Percentiles rank a stretch among this genome's conserved stretches.
phyloP scores from a whole-genome alignment of 495 filamentous ascomycete genomes.

The Staphylotrichum longicolle region DNA sequence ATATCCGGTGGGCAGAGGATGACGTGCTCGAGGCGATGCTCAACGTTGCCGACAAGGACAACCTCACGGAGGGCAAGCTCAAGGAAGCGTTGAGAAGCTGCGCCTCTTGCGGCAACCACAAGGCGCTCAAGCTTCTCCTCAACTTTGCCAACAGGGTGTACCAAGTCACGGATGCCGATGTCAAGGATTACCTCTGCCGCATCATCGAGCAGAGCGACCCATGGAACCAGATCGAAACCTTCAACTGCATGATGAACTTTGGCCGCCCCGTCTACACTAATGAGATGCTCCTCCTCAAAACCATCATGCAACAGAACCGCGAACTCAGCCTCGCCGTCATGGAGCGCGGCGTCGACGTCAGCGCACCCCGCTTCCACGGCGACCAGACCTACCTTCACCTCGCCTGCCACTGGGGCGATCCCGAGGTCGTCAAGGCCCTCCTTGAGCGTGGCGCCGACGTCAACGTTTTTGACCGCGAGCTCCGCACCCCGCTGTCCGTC shows the following conservation, averaged over 20 bases:
- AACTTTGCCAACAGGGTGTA: conserved; percentile 19
- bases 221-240: conserved; percentile 31
- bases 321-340: conserved; percentile 27
- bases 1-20: conserved; percentile 24
- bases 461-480: conserved; percentile 28
- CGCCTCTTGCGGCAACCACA: conserved; percentile 28
- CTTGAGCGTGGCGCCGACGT: conserved; percentile 31
- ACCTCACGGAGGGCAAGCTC: conserved; percentile 22
- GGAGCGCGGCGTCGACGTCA: conserved; percentile 26
- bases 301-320: conserved; percentile 25
- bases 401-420: conserved; percentile 29
- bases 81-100: conserved; percentile 22
- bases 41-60: conserved; percentile 17
- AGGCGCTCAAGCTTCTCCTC: conserved; percentile 27
- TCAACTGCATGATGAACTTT: conserved; percentile 25
- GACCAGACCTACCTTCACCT: conserved; percentile 31
- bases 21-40: conserved; percentile 28
- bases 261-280: conserved; percentile 23
- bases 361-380: conserved; percentile 22
- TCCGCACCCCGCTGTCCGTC: conserved; percentile 29
- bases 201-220: conserved; percentile 27
- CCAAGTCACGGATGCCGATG: conserved; percentile 20
- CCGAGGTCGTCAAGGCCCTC: conserved; percentile 25
- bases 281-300: conserved; percentile 27
- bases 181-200: conserved; percentile 24